These are phyloP conservation scores for Saccharomyces hybrid DNA, from an alignment of 1,139 yeast genomes.

Conservation along the genomic window DNA sequence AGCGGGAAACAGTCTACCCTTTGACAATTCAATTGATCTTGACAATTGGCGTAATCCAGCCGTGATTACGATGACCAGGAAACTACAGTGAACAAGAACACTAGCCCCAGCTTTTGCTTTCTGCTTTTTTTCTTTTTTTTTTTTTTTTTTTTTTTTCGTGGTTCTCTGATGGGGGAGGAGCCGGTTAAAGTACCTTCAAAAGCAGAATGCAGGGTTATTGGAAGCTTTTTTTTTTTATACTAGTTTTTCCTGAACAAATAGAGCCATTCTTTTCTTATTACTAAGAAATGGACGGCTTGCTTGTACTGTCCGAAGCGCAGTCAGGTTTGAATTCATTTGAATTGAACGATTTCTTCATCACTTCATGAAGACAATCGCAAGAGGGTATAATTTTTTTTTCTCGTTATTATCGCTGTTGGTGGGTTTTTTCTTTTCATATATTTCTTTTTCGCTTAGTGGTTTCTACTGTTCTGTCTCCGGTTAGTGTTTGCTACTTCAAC, in stretches of 20 bases:
- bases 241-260: background rate
- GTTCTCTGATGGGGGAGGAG: conserved; percentile 1
- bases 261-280: background rate
- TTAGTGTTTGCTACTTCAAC: background rate
- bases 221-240: background rate
- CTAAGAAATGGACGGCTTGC: background rate
- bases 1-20: background rate
- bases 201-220: background rate
- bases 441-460: background rate
- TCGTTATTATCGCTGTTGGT: background rate
- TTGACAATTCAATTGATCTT: conserved; percentile 27
- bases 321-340: conserved; percentile 26
- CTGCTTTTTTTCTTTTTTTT: background rate
- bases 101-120: background rate
- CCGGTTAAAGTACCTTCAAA: background rate
- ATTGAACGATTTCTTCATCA: conserved; percentile 17
- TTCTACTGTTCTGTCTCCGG: background rate
- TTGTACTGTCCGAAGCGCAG: conserved; percentile 30
- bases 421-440: background rate
- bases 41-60: conserved; percentile 40
- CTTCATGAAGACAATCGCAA: conserved; percentile 3
- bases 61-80: conserved; percentile 29
- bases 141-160: background rate
- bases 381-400: background rate
- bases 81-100: conserved; percentile 4